Evolutionary conservation across 73 alveolate genomes (phyloP).

Genomic region (Stentor coeruleus): DNA sequence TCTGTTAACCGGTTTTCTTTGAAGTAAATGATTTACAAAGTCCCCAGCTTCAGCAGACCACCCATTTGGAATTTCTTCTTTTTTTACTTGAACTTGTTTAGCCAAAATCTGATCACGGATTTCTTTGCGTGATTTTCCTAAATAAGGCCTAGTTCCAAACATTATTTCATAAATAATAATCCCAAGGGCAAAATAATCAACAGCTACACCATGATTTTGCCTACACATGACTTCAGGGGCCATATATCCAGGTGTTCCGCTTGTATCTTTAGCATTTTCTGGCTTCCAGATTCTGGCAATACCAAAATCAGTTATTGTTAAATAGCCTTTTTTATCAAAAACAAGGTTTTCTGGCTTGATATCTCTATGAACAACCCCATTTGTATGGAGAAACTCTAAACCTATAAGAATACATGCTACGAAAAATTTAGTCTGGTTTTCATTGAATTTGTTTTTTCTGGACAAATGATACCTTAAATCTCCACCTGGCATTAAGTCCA

Average conservation of each 20-base stretch:
- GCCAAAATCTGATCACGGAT: constrained; percentile 92
- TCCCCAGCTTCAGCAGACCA: constrained; percentile 96
- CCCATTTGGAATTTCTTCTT: constrained; percentile 80
- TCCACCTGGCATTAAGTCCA: constrained; percentile 92
- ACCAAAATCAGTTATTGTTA: constrained; percentile 92
- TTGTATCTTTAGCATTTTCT: constrained; percentile 87
- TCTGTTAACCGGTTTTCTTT: constrained; percentile 68
- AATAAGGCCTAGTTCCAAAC: constrained; percentile 79
- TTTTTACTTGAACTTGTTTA: constrained; percentile 72
- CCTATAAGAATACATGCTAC: constrained; percentile 87
- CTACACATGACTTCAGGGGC: constrained; percentile 82
- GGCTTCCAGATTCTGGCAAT: constrained; percentile 81
- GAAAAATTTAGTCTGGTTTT: constrained; percentile 80
- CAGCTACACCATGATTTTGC: constrained; percentile 66
- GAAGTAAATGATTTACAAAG: constrained; percentile 72
- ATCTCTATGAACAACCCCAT: constrained; percentile 91
- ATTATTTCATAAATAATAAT: constrained; percentile 53
- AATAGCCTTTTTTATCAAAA: constrained; percentile 81
- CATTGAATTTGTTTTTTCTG: constrained; percentile 68
- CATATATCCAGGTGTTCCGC: constrained; percentile 92
- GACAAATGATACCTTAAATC: constrained; percentile 90
- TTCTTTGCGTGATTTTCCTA: constrained; percentile 91
- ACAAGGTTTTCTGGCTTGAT: constrained; percentile 96
- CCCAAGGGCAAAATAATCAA: constrained; percentile 85
- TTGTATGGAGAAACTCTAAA: constrained; percentile 85